Evolutionary conservation across 225 moss, liverwort and hornwort species (phyloP).

Genomic region (Ulota crispa): DNA sequence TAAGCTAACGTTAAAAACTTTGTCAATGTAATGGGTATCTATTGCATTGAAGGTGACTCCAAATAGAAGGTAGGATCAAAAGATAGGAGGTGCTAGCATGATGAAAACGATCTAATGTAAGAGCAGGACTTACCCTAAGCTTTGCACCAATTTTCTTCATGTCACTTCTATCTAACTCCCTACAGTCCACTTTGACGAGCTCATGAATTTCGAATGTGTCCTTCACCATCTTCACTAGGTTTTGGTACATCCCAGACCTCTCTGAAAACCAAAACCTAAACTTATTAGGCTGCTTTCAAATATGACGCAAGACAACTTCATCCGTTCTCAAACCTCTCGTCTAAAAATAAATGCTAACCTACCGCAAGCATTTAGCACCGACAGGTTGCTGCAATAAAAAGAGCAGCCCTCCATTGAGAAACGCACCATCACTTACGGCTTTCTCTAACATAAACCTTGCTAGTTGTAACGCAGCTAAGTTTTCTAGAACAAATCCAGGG

Average conservation of each 20-base stretch:
- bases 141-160: slow-evolving; percentile 98
- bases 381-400: not conserved
- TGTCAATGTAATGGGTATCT: not conserved
- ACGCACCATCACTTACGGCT: not conserved
- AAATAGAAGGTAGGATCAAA: not conserved
- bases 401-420: not conserved
- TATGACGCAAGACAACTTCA: not conserved
- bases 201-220: slow-evolving; percentile 72
- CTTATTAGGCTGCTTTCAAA: slow-evolving; percentile 22
- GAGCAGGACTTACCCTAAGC: slow-evolving; percentile 57
- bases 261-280: slow-evolving; percentile 52
- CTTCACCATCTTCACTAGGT: slow-evolving; percentile 68
- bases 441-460: not conserved
- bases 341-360: not conserved
- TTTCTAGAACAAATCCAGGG: not conserved
- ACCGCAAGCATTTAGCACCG: slow-evolving; percentile 8
- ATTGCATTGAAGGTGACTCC: not conserved
- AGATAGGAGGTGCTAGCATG: not conserved
- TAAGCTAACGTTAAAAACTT: not conserved
- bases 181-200: slow-evolving; percentile 84
- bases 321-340: not conserved
- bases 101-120: not conserved
- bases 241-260: slow-evolving; percentile 82
- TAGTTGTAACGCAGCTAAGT: not conserved
- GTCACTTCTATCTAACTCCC: slow-evolving; percentile 72